These are phyloP conservation scores for Aspergillus hortae DNA, from an alignment of 2,329 filamentous ascomycete genomes.

Conservation along the genomic window DNA sequence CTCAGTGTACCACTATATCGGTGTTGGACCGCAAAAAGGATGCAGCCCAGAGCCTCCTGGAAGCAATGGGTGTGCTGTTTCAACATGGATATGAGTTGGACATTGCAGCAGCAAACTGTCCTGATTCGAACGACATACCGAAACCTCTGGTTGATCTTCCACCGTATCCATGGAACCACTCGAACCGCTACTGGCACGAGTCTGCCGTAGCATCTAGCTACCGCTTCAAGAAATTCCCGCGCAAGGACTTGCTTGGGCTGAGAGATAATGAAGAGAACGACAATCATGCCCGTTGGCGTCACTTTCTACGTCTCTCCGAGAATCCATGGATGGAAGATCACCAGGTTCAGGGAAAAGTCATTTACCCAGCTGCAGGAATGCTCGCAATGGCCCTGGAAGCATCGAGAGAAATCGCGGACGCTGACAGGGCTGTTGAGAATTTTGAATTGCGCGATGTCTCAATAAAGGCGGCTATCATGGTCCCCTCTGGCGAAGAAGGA, in stretches of 20 bases:
- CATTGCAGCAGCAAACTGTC: not conserved
- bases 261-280: not conserved
- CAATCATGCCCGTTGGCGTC: not conserved
- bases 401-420: not conserved
- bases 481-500: not conserved
- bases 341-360: not conserved
- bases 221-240: not conserved
- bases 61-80: not conserved
- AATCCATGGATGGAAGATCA: constrained; percentile 1
- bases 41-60: not conserved
- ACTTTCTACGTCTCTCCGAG: not conserved
- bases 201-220: not conserved
- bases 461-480: not conserved
- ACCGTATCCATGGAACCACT: not conserved
- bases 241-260: not conserved
- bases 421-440: not conserved
- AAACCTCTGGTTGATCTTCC: not conserved
- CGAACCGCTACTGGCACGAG: not conserved
- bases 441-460: not conserved
- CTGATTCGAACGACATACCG: not conserved
- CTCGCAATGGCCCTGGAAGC: not conserved
- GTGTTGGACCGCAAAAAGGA: not conserved
- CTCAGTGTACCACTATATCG: not conserved
- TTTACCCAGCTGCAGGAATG: not conserved
- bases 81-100: not conserved